Conservation (phyloP, 306 rosid genomes). For the Quercus ilex region DNA sequence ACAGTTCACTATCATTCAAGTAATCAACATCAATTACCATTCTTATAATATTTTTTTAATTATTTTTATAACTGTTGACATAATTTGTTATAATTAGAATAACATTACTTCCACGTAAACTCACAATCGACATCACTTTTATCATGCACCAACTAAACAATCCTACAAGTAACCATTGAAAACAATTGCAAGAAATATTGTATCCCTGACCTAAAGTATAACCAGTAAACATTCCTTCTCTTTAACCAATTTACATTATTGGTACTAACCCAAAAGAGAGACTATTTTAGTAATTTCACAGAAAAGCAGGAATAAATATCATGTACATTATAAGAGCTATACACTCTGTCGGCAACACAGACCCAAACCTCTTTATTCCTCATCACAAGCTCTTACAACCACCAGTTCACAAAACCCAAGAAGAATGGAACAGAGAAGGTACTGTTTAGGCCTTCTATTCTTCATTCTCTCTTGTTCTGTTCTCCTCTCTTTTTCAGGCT, state of each 20-base stretch:
- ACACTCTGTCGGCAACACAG: neutral
- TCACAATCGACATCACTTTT: accelerated
- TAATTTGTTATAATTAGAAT: too few species aligned
- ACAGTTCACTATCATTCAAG: too few species aligned
- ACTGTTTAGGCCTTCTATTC: neutral
- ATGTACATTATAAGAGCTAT: too few species aligned
- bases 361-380: neutral
- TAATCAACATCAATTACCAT: too few species aligned
- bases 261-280: neutral
- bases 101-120: accelerated
- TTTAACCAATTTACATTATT: neutral
- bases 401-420: slow-evolving; percentile 9
- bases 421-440: slow-evolving; percentile 33
- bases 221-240: neutral
- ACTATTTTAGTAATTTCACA: slow-evolving; percentile 23
- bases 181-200: too few species aligned
- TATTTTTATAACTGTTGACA: too few species aligned
- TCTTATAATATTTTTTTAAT: too few species aligned
- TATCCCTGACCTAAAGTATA: too few species aligned
- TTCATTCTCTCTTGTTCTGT: neutral
- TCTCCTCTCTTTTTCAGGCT: slow-evolving; percentile 31
- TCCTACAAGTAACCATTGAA: too few species aligned
- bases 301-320: neutral
- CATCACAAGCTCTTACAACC: neutral
- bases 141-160: accelerated